phyloP scores from a whole-genome alignment of 257 asterid species.

The Nicotiana otophora region DNA sequence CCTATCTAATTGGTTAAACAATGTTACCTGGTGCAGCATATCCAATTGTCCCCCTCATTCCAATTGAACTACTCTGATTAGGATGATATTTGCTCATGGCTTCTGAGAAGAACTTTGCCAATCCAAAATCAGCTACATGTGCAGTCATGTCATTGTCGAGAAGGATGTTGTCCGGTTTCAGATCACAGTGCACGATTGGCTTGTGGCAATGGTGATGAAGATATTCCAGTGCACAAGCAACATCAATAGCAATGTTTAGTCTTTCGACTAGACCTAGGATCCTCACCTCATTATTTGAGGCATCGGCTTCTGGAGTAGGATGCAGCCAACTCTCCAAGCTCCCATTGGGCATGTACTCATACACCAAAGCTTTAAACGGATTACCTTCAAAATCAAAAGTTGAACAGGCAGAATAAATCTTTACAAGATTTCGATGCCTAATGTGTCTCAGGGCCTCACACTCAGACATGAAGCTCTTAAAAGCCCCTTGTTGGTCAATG shows the following conservation, averaged over 20 bases:
- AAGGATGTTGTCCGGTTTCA: slow-evolving; percentile 13
- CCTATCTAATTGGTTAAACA: neutral
- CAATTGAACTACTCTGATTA: neutral
- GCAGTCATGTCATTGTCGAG: slow-evolving; percentile 14
- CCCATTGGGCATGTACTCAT: slow-evolving; percentile 17
- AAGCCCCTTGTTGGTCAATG: slow-evolving; percentile 6
- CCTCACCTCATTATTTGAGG: neutral
- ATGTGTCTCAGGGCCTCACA: slow-evolving; percentile 9
- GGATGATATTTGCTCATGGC: neutral
- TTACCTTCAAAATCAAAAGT: slow-evolving; percentile 11
- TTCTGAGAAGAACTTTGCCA: neutral
- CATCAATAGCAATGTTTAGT: slow-evolving; percentile 13
- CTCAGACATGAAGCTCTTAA: slow-evolving; percentile 1
- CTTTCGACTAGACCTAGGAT: slow-evolving; percentile 11
- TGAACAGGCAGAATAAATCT: slow-evolving; percentile 3
- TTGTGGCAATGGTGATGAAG: slow-evolving; percentile 12
- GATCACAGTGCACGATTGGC: slow-evolving; percentile 3
- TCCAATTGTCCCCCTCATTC: slow-evolving; percentile 12
- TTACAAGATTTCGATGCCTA: slow-evolving; percentile 10
- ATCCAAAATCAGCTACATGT: slow-evolving; percentile 19
- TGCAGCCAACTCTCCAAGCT: slow-evolving; percentile 15
- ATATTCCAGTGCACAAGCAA: slow-evolving; percentile 16
- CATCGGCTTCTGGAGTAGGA: neutral
- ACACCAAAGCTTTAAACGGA: slow-evolving; percentile 13
- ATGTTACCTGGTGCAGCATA: slow-evolving; percentile 20